Base-by-base conservation (phyloP, 768 basidiomycete species). In the Lentinus tigrinus region DNA sequence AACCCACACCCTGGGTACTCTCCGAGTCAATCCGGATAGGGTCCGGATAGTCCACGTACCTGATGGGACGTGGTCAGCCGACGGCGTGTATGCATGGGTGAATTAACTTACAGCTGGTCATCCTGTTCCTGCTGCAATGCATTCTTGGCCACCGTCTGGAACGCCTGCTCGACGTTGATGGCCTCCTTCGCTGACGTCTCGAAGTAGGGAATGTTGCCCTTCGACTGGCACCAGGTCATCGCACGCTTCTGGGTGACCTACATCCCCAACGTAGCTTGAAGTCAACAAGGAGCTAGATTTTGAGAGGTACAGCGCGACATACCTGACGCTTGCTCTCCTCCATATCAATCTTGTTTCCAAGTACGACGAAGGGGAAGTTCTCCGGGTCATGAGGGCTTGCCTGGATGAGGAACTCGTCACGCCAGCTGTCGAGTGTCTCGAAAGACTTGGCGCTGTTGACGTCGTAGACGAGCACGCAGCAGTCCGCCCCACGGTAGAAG, bases 311-410 rank as follows among this genome's bases (percentile, higher is more conserved):
- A 2, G 19, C 34, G 16, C 4, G 19, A 67, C 82, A 60, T 56
- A 94, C 95, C 86, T 97, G 95, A 63, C 96, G 87, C 75, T 98
- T 98, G 73, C 88, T 91, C 79, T 98, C 97, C 77, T 98, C 97
- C 68, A 98, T 93, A 72, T 99, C 97, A 72, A 99, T 96, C 93
- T 99, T 99, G 79, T 99, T 99, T n/a, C 97, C 97, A 58, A 99
- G 77, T 13, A 99, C 96, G 55, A 99, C 95, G 69, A 99, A 99
- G 6, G 97, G 97, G 75, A 99, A 99, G 79, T 98, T 98, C 82
- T 98, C 97, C 39, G 97, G 95, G 73, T 98, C 96, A 71, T 96
- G 94, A 44, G 97, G 97, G 70, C 93, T 95, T 11, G 97, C 97
- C 78, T 99, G 91, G 67, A 99, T 97, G 66, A 99, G 85, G 76